Percentiles rank a stretch among this genome's conserved stretches.
Evolutionary conservation across 1,139 yeast species (phyloP).

Genomic region (Magnusiomyces clavatus): DNA sequence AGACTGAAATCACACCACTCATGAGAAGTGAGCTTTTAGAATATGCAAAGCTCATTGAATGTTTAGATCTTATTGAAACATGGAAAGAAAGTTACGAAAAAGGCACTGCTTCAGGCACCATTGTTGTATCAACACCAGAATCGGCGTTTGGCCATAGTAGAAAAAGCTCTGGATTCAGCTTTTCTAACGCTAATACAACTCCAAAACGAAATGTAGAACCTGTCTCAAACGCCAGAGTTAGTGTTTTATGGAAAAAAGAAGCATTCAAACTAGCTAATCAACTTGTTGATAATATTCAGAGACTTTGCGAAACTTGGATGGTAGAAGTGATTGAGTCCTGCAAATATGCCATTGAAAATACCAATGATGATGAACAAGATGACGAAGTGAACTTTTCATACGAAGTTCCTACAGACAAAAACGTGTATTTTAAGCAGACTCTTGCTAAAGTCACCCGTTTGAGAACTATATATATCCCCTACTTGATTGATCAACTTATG

Average conservation of each 20-base stretch:
- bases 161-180: no score
- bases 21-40: slow-evolving; percentile 42
- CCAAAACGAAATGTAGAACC: background rate
- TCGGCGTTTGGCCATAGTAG: no score
- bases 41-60: slow-evolving; percentile 42
- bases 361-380: background rate
- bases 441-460: slow-evolving; percentile 24
- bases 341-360: slow-evolving; percentile 14
- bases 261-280: slow-evolving; percentile 16
- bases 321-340: slow-evolving; percentile 7
- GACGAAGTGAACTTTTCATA: no score
- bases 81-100: slow-evolving; percentile 19
- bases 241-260: slow-evolving; percentile 14
- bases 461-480: slow-evolving; percentile 68
- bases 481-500: slow-evolving; percentile 55
- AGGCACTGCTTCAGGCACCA: no score
- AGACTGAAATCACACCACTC: no score
- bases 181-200: no score
- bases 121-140: no score
- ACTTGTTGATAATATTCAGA: slow-evolving; percentile 16
- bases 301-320: slow-evolving; percentile 21
- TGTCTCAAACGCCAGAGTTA: background rate
- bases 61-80: slow-evolving; percentile 22
- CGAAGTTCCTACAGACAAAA: no score
- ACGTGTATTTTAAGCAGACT: no score